Conservation (phyloP, 2,329 filamentous ascomycete genomes). For the Pseudogymnoascus sp. region DNA sequence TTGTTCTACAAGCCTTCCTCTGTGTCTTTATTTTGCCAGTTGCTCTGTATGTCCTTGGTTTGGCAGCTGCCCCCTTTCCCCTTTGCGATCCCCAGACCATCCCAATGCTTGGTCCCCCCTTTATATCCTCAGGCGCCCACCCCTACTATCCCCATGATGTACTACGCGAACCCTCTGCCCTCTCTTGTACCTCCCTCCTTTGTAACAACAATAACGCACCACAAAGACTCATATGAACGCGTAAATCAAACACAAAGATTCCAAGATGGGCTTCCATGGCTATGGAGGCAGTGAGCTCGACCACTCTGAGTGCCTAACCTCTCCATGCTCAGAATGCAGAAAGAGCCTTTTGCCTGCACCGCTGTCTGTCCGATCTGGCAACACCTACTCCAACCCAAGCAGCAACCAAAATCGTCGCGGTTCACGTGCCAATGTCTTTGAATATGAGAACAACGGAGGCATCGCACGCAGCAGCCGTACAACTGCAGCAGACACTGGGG, state of each 20-base stretch:
- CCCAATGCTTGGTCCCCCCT: neutral
- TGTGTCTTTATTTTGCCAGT: neutral
- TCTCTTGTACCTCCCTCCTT: neutral
- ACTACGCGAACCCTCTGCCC: neutral
- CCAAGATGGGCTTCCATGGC: constrained; percentile 1
- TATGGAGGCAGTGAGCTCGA: constrained; percentile 2
- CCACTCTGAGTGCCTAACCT: neutral
- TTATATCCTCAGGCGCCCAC: neutral
- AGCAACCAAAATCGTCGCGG: neutral
- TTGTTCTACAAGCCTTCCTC: neutral
- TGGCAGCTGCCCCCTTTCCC: neutral
- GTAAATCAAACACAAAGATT: neutral
- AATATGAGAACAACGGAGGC: neutral
- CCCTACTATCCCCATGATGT: neutral
- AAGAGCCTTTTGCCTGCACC: neutral
- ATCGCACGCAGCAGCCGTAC: neutral
- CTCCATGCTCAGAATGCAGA: neutral
- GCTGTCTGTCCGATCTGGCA: neutral
- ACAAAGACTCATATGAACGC: neutral
- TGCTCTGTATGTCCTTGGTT: neutral
- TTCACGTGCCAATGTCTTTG: neutral
- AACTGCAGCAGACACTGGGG: neutral
- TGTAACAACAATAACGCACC: neutral
- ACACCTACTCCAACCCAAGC: neutral
- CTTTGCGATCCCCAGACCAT: neutral